Percentiles rank a stretch among this genome's conserved stretches.
phyloP scores from a whole-genome alignment of 768 basidiomycete species.

The Pleurotus cornucopiae region DNA sequence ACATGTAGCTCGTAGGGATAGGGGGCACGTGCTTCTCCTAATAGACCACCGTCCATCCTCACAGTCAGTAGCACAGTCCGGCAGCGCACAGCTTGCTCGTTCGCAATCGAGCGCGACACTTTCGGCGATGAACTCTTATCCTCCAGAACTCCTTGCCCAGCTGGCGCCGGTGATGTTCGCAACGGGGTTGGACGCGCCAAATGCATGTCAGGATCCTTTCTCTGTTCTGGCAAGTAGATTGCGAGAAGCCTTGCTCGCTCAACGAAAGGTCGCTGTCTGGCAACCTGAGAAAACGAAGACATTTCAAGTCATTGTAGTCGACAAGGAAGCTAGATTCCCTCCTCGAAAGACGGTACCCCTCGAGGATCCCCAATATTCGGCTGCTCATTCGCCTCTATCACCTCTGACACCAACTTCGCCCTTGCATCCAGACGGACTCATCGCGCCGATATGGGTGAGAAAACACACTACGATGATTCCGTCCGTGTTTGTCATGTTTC shows the following conservation, averaged over 20 bases:
- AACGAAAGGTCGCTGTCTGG: conserved; percentile 67
- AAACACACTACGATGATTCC: conserved; percentile 93
- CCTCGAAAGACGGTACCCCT: conserved; percentile 71
- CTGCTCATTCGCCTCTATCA: conserved; percentile 87
- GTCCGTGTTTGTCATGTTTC: conserved; percentile 89
- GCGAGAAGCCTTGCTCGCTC: conserved; percentile 61
- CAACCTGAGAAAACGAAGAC: conserved; percentile 65
- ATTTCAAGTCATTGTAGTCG: conserved; percentile 84
- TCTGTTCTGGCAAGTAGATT: conserved; percentile 53
- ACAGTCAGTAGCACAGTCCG: no score
- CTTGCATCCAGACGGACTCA: conserved; percentile 89
- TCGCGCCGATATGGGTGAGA: conserved; percentile 96
- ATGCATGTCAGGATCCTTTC: conserved; percentile 54
- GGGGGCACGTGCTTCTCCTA: no score
- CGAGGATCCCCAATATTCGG: conserved; percentile 51
- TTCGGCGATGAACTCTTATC: conserved; percentile 83
- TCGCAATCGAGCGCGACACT: no score
- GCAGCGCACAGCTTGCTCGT: no score
- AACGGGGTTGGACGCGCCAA: conserved; percentile 64
- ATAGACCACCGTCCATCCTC: no score
- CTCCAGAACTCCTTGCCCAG: conserved; percentile 83
- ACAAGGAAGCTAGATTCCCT: conserved; percentile 81
- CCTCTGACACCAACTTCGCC: conserved; percentile 88
- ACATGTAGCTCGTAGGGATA: no score
- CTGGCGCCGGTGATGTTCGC: conserved; percentile 93